Conservation (phyloP, 2,329 filamentous ascomycete species). For the Didymella segeticola region DNA sequence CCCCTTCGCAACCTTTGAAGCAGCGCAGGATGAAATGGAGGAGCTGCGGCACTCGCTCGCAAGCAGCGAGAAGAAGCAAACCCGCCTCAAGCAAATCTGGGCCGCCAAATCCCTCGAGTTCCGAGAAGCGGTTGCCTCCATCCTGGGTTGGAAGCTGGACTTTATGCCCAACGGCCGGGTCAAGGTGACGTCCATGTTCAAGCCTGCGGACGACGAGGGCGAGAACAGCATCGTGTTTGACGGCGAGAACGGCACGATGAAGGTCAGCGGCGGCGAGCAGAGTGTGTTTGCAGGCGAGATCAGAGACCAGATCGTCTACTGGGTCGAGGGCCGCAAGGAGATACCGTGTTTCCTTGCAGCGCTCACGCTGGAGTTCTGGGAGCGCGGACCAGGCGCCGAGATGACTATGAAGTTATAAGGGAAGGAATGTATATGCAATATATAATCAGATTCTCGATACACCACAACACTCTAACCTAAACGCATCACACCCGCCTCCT, state of each 20-base stretch:
- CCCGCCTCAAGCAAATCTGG: constrained; percentile 92
- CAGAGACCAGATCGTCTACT: constrained; percentile 86
- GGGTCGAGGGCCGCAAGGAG: constrained; percentile 92
- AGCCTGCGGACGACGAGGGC: constrained; percentile 69
- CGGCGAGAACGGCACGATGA: constrained; percentile 95
- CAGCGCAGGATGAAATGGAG: constrained; percentile 75
- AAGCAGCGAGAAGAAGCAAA: constrained; percentile 78
- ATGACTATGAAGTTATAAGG: constrained; percentile 31
- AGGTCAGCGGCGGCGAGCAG: constrained; percentile 87
- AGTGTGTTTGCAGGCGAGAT: constrained; percentile 88
- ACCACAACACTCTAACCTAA: too few relatives aligned
- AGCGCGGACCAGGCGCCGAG: constrained; percentile 58
- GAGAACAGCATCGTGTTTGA: constrained; percentile 77
- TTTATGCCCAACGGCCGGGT: constrained; percentile 98
- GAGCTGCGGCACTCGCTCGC: constrained; percentile 61
- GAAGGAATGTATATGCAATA: too few relatives aligned
- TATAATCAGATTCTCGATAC: background rate
- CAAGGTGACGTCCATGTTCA: constrained; percentile 85
- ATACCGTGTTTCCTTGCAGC: constrained; percentile 93
- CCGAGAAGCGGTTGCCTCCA: constrained; percentile 89
- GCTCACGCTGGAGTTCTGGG: constrained; percentile 91
- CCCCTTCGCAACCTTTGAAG: constrained; percentile 77
- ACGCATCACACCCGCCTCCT: background rate
- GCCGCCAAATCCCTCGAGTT: constrained; percentile 90
- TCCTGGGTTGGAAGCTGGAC: constrained; percentile 92